Conservation (phyloP, 2,329 filamentous ascomycete genomes). For the Cyphellophora attinorum region DNA sequence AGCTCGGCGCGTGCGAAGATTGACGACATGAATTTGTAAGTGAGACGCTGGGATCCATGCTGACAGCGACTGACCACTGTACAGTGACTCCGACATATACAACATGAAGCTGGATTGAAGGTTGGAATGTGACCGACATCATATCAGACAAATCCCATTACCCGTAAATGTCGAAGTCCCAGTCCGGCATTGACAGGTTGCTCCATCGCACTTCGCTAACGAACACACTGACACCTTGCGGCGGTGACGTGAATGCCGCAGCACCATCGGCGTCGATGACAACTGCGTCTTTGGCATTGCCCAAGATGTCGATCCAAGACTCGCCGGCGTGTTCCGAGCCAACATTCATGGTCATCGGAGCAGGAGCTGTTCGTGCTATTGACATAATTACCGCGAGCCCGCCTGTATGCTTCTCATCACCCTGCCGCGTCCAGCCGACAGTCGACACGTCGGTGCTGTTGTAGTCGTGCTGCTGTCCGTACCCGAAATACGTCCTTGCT, state of each 20-base stretch:
- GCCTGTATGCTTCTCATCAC: conserved; percentile 20
- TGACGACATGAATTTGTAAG: background rate
- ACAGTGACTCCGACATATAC: too few relatives aligned
- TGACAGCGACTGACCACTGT: too few relatives aligned
- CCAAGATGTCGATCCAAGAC: conserved; percentile 54
- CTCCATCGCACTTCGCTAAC: conserved; percentile 43
- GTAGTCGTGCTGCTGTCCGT: conserved; percentile 56
- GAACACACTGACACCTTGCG: conserved; percentile 51
- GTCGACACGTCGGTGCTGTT: conserved; percentile 47
- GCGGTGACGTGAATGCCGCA: conserved; percentile 45
- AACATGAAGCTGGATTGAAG: too few relatives aligned
- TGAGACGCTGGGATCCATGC: background rate
- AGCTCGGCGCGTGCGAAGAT: background rate
- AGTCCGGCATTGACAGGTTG: background rate
- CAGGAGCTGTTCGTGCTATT: background rate
- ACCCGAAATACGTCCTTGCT: conserved; percentile 56
- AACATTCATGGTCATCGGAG: conserved; percentile 47
- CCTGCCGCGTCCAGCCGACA: conserved; percentile 50
- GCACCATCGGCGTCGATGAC: conserved; percentile 50
- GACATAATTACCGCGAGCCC: conserved; percentile 51
- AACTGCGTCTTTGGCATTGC: conserved; percentile 44
- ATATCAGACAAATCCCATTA: too few relatives aligned
- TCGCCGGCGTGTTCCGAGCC: conserved; percentile 50
- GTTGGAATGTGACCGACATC: too few relatives aligned
- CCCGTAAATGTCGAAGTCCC: background rate